Evolutionary conservation across 202 grass and related monocot species (phyloP).

Genomic region (Panicum hallii): DNA sequence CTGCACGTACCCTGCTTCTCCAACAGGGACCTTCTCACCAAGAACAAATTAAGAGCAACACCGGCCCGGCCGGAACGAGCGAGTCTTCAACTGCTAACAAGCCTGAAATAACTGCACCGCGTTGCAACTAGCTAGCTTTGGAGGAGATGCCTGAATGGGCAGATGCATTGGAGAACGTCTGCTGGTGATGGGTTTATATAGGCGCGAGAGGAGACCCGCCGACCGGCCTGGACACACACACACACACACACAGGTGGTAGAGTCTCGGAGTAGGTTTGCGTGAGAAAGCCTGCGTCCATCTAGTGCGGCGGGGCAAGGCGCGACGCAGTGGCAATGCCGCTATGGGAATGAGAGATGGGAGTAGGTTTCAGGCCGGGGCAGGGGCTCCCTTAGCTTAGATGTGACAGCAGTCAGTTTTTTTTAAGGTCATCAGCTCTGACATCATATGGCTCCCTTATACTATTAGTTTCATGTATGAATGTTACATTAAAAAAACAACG

Average conservation of each 20-base stretch:
- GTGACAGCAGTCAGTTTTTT: conserved; percentile 19
- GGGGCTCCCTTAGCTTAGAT: neutral
- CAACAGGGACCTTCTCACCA: conserved; percentile 77
- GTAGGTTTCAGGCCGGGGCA: neutral
- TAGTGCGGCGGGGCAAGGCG: conserved; percentile 19
- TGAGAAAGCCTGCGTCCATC: conserved; percentile 31
- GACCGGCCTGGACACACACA: neutral
- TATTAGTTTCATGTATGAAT: neutral
- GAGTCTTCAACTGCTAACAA: neutral
- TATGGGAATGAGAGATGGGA: neutral
- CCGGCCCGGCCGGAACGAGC: too few species aligned
- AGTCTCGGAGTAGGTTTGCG: conserved; percentile 66
- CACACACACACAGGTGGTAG: conserved; percentile 11
- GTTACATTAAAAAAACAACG: neutral
- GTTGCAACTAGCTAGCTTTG: neutral
- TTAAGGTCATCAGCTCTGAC: neutral
- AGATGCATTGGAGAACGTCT: conserved; percentile 28
- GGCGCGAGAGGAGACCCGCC: conserved; percentile 25
- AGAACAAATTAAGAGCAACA: neutral
- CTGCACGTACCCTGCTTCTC: conserved; percentile 97
- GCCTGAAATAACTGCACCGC: neutral
- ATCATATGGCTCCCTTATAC: neutral
- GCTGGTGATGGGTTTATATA: conserved; percentile 44
- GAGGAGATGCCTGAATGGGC: neutral
- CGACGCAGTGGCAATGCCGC: neutral